phyloP scores from a whole-genome alignment of 768 basidiomycete genomes.

The Dictyophora rubrovolvata region DNA sequence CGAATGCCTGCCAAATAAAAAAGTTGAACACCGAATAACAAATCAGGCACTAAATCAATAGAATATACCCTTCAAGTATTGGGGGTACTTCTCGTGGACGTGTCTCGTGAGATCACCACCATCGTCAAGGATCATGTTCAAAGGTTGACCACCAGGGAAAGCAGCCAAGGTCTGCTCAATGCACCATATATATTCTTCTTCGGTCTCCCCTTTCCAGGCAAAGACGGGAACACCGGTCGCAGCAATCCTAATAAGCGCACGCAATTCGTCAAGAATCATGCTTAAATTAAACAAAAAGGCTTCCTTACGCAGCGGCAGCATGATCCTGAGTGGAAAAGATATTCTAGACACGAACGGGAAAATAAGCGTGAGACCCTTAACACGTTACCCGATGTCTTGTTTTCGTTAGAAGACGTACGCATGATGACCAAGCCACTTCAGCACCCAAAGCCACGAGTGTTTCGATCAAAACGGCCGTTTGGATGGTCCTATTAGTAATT shows the following conservation, averaged over 20 bases:
- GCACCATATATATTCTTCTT: conserved; percentile 98
- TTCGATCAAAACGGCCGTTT: conserved; percentile 98
- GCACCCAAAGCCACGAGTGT: conserved; percentile 92
- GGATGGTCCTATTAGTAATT: conserved; percentile 69
- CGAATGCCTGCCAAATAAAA: conserved; percentile 49
- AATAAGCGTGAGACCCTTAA: background rate
- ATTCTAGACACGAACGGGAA: conserved; percentile 42
- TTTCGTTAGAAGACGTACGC: conserved; percentile 41
- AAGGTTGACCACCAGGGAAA: conserved; percentile 72
- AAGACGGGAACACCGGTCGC: conserved; percentile 97
- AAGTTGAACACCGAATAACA: conserved; percentile 1
- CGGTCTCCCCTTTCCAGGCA: conserved; percentile 99
- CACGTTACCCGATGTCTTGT: conserved; percentile 1
- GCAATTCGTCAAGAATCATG: background rate
- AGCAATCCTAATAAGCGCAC: conserved; percentile 54
- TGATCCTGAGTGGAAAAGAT: conserved; percentile 99
- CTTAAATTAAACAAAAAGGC: background rate
- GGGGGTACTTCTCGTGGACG: conserved; percentile 94
- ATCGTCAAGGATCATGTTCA: conserved; percentile 99
- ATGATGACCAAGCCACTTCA: conserved; percentile 97
- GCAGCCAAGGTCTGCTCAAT: conserved; percentile 88
- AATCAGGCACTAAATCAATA: background rate
- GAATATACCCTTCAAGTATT: conserved; percentile 61
- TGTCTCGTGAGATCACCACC: conserved; percentile 93
- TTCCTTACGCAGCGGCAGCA: conserved; percentile 85